Conservation (phyloP, 768 basidiomycete genomes). For the Polyporus arcularius region DNA sequence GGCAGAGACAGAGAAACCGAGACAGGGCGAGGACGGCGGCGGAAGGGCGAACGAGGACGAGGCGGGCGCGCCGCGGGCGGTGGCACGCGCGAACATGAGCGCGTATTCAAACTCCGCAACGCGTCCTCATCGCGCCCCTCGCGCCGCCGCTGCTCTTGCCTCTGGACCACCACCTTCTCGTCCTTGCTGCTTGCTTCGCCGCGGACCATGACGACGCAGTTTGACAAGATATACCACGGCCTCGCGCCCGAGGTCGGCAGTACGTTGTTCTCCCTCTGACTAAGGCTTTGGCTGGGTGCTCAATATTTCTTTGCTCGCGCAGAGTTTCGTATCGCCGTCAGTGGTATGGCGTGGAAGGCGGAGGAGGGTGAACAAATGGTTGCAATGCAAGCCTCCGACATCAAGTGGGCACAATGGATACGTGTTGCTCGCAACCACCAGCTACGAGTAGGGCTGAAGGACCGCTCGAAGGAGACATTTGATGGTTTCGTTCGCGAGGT, state of each 20-base stretch:
- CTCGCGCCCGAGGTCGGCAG: conserved; percentile 76
- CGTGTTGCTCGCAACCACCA: conserved; percentile 93
- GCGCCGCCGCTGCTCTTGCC: conserved; percentile 17
- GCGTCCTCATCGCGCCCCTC: conserved; percentile 27
- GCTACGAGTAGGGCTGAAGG: conserved; percentile 79
- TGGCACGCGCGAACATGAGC: conserved; percentile 22
- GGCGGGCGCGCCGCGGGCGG: conserved; percentile 1
- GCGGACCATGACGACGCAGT: conserved; percentile 70
- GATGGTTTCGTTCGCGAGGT: conserved; percentile 95
- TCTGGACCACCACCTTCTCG: conserved; percentile 19
- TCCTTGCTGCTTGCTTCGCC: conserved; percentile 17
- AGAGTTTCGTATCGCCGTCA: conserved; percentile 87
- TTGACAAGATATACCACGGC: conserved; percentile 83
- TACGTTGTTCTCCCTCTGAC: conserved; percentile 45
- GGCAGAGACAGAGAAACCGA: not conserved
- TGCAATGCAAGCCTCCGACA: conserved; percentile 67
- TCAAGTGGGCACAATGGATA: conserved; percentile 90
- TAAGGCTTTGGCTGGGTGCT: not conserved
- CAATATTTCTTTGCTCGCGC: conserved; percentile 5
- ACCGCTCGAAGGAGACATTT: conserved; percentile 79
- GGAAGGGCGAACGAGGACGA: not conserved
- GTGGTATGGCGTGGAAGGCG: conserved; percentile 95
- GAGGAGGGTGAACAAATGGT: conserved; percentile 63
- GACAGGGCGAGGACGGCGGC: not conserved
- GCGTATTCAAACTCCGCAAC: conserved; percentile 30